Evolutionary conservation across 352 stramenopile species (phyloP).

Genomic region (Phytophthora syringae): DNA sequence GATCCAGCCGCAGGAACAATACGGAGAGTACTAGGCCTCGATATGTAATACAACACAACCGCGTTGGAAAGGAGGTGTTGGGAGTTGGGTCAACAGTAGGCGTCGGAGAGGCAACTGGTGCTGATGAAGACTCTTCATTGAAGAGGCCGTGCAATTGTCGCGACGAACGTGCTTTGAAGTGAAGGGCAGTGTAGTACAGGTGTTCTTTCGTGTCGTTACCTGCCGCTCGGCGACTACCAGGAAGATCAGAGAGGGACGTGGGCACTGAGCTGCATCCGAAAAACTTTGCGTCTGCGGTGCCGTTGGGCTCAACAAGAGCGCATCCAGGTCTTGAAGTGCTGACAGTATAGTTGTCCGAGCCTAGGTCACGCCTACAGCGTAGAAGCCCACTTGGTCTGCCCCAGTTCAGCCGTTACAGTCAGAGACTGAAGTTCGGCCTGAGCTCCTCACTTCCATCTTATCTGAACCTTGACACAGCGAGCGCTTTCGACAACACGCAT

Average conservation of each 20-base stretch:
- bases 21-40: constrained; percentile 29
- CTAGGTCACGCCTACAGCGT: no score
- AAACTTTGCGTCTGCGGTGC: not conserved
- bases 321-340: constrained; percentile 20
- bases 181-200: not conserved
- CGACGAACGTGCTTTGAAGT: no score
- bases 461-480: not conserved
- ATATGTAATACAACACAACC: constrained; percentile 36
- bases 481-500: not conserved
- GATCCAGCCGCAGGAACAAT: constrained; percentile 37
- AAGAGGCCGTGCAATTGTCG: no score
- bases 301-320: not conserved
- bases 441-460: not conserved
- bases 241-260: not conserved
- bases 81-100: no score
- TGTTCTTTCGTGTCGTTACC: not conserved
- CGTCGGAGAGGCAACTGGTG: no score
- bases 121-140: no score
- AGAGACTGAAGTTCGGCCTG: constrained; percentile 9
- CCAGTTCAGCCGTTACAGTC: constrained; percentile 3
- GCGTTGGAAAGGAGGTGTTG: constrained; percentile 3
- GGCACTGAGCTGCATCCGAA: constrained; percentile 14
- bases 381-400: not conserved
- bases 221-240: not conserved
- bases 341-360: constrained; percentile 9